Evolutionary conservation across 306 rosid genomes (phyloP).

Genomic region (Pterocarpus macrocarpus): DNA sequence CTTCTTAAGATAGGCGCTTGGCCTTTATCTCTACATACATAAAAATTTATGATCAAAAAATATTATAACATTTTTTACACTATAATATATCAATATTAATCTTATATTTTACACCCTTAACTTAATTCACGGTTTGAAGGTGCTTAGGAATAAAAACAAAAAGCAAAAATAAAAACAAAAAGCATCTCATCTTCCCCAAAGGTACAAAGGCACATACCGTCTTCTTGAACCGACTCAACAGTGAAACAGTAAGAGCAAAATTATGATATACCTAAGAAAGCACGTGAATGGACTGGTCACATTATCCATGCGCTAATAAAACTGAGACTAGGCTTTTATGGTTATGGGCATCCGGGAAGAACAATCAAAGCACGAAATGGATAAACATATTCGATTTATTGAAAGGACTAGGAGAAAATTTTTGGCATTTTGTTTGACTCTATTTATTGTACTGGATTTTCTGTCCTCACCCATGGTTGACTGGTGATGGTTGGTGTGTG

Average conservation of each 20-base stretch:
- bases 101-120: too few relatives aligned
- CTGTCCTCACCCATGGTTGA: not conserved
- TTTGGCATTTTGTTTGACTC: slow-evolving; percentile 29
- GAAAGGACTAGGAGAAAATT: not conserved
- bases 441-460: not conserved
- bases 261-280: not conserved
- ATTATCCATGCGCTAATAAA: not conserved
- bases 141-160: too few relatives aligned
- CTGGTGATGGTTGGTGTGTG: not conserved
- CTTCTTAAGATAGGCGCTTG: too few relatives aligned
- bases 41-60: too few relatives aligned
- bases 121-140: too few relatives aligned
- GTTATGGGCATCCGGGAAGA: not conserved
- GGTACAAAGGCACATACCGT: too few relatives aligned
- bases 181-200: too few relatives aligned
- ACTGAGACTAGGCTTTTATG: not conserved
- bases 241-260: not conserved
- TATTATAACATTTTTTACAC: too few relatives aligned
- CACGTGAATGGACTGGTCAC: not conserved
- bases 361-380: not conserved
- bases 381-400: not conserved
- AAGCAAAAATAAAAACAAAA: not conserved
- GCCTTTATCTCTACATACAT: too few relatives aligned
- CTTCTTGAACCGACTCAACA: slow-evolving; percentile 37
- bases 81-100: too few relatives aligned